Conservation (phyloP, 2,329 filamentous ascomycete genomes). For the Nakataea oryzae region DNA sequence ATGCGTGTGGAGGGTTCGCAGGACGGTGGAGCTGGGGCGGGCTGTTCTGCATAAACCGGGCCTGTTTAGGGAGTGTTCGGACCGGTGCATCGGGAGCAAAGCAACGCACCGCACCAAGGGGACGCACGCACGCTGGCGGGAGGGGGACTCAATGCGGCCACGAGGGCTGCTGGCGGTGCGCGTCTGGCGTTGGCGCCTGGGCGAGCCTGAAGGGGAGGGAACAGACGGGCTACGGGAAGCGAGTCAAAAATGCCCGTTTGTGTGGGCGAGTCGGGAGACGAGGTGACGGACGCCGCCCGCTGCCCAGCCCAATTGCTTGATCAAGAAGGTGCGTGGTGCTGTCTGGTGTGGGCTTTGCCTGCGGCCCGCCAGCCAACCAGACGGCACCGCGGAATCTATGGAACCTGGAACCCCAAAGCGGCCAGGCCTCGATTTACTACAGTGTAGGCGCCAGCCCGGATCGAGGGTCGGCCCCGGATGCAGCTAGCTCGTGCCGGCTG, state of each 20-base stretch:
- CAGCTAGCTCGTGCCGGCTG: background rate
- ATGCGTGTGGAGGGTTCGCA: background rate
- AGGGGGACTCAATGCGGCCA: background rate
- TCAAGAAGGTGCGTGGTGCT: background rate
- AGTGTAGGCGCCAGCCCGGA: background rate
- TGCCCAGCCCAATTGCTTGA: background rate
- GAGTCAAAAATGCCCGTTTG: background rate
- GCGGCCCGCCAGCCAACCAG: background rate
- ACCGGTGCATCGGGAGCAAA: background rate
- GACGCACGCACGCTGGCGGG: background rate
- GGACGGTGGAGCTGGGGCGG: background rate
- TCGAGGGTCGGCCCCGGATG: background rate
- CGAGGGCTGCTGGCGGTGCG: background rate
- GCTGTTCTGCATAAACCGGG: constrained; percentile 3
- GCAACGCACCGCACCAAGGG: background rate
- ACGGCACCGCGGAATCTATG: background rate
- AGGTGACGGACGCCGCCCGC: background rate
- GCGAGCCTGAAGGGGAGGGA: background rate
- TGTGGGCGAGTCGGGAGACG: background rate
- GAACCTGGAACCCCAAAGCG: background rate
- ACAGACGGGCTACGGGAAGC: background rate
- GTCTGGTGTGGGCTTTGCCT: background rate
- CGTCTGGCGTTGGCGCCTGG: background rate
- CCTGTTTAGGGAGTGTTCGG: constrained; percentile 2
- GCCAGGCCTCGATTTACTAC: background rate